Evolutionary conservation across 148 eudicot species (phyloP), one percentile per base, ranked within the genome.

Genomic region (Rhododendron kiyosumense): DNA sequence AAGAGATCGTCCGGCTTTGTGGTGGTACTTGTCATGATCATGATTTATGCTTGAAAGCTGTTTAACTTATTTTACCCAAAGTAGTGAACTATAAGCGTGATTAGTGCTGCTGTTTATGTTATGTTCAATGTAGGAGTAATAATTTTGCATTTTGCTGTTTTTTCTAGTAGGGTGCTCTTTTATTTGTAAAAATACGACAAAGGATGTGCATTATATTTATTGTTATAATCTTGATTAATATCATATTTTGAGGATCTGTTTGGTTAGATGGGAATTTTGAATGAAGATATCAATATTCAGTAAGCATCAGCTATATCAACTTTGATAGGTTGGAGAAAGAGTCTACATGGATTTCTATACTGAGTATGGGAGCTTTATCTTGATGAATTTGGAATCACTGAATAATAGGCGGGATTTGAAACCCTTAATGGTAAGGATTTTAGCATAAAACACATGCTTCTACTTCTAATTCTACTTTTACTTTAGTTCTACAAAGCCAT

Each of bases 1-100:
- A 26, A 93, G 95, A 90, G 99, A 96, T 88, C 97, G 99, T 20
- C 98, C 98, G 5, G 97, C 99, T 61, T 84, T 88, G 86, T 94
- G 96, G 94, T 94, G 92, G 90, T 38, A 38, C 41, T 38, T 38
- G 41, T 38, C 41, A 38, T 38, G 90, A 79, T 28, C 86, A 14
- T 78, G 78, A 38, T 57, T 9, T 74, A 84, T 45, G 78, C 34
- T 83, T 83, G 85, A 69, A 20, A 20, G 45, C 10, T 82, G 61
- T 82, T 82, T 14, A 26, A 67, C 61, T 13, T 83, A 15, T 83
- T 17, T 38, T 38, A 14, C 54, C 28, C 12, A 34, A 83, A 67
- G 15, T 12, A 20, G 43, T 13, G 85, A 57, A 67, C 85, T 18
- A n/a, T 46, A 12, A 69, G 78, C 41, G 20, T 69, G 28, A 1